Evolutionary conservation across 768 basidiomycete species (phyloP), one percentile per base, ranked within the genome.

Genomic region (Guyanaporus albipodus): DNA sequence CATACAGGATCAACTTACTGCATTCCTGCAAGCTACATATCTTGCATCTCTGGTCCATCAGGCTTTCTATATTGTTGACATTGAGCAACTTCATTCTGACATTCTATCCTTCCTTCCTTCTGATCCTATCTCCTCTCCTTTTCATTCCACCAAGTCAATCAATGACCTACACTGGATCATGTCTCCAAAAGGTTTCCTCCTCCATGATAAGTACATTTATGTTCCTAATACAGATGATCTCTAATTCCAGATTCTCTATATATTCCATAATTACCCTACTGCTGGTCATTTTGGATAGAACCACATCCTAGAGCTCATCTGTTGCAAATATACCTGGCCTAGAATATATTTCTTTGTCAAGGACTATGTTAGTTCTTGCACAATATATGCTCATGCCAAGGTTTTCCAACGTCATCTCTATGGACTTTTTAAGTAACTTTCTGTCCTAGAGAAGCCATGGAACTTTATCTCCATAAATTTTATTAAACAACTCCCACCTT

Each of bases 401-500:
- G 23, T 31, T n/a, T 29, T 29, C 2, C 12, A n/a, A 4, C 31
- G 39, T 22, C 2, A n/a, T 0, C 31, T 24, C 0, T 34, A 19
- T 10, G 8, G 18, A 3, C 17, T 34, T 9, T 33, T 48, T 1
- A 42, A 48, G 6, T 21, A 48, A 28, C 40, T 48, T 4, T 22
- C n/a, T 1, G 29, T 46, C 19, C 34, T n/a, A 0, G 7, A 47
- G 6, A 17, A 32, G 6, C 27, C 27, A 5, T 47, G 33, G 33
- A 34, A 47, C 38, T 47, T 33, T 14, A 47, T 47, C 2, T 42
- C 35, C 23, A 47, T 47, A 33, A 39, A 47, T 14, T 47, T 47
- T 21, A 47, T 41, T 6, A 33, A 47, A n/a, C 46, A 47, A 5
- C 46, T 47, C 26, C 18, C 26, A 0, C 14, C 31, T 32, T 32